Percentiles rank a stretch among this genome's conserved stretches.
phyloP scores from a whole-genome alignment of 306 rosid species.

The Morella rubra region DNA sequence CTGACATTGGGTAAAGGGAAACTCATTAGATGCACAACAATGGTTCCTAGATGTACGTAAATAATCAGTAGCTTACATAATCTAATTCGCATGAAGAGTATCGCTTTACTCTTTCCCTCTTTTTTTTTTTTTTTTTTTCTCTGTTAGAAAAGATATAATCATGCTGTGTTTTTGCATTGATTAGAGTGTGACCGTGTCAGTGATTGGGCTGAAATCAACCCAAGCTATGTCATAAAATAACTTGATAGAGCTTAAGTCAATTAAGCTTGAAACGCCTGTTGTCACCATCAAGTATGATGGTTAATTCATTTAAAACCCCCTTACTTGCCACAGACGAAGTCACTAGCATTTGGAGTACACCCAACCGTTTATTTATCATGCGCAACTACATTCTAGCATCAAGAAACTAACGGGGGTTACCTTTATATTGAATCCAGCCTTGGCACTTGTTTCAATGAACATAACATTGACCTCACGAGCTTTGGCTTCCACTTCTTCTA shows the following conservation, averaged over 20 bases:
- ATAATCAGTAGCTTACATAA: background rate
- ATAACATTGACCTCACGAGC: slow-evolving; percentile 73
- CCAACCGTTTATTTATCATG: background rate
- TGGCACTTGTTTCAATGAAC: slow-evolving; percentile 93
- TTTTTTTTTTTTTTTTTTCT: background rate
- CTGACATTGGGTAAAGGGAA: slow-evolving; percentile 28
- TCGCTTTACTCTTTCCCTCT: background rate
- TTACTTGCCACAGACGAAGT: background rate
- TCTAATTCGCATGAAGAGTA: background rate
- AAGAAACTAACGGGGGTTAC: slow-evolving; percentile 29
- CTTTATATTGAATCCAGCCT: slow-evolving; percentile 90
- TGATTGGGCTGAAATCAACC: background rate
- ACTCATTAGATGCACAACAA: background rate
- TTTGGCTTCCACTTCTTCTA: slow-evolving; percentile 89
- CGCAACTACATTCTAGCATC: background rate
- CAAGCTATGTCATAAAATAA: background rate
- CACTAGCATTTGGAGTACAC: background rate
- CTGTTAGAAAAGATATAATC: background rate
- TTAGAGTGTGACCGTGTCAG: background rate
- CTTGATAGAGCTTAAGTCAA: background rate
- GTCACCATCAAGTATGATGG: background rate
- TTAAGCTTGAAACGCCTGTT: background rate
- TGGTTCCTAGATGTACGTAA: background rate
- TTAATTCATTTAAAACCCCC: background rate
- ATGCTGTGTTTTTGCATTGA: background rate